Evolutionary conservation across 768 basidiomycete genomes (phyloP).

Genomic region (Leccinum pellstonianum): DNA sequence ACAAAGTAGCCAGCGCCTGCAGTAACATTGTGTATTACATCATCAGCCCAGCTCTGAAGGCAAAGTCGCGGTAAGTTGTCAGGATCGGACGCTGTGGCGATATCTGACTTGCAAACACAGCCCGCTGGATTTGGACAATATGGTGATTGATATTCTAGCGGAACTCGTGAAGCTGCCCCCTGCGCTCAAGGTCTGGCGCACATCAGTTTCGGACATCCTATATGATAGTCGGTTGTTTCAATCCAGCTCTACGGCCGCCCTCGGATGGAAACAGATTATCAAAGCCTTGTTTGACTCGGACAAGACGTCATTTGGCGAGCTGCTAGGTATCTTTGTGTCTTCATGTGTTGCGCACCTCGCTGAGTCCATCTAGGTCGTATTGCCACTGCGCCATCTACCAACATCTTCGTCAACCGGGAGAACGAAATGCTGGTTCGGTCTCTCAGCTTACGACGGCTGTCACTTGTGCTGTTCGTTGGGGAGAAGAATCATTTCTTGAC

Average conservation of each 20-base stretch:
- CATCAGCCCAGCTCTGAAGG: constrained; percentile 76
- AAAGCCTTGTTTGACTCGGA: constrained; percentile 82
- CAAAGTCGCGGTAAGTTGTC: constrained; percentile 59
- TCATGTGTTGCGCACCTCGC: constrained; percentile 28
- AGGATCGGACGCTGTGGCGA: not conserved
- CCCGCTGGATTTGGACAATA: constrained; percentile 75
- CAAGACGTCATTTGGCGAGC: constrained; percentile 79
- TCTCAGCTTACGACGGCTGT: constrained; percentile 81
- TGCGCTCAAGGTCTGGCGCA: constrained; percentile 82
- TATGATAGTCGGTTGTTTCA: constrained; percentile 89
- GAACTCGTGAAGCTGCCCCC: constrained; percentile 80
- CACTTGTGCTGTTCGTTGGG: constrained; percentile 81
- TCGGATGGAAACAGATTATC: constrained; percentile 75
- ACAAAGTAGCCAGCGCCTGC: constrained; percentile 77
- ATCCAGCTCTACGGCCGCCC: constrained; percentile 52
- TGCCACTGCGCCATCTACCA: constrained; percentile 83
- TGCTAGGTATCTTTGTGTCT: constrained; percentile 58
- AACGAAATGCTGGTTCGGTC: constrained; percentile 89
- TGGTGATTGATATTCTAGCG: constrained; percentile 62
- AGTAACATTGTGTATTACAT: constrained; percentile 84
- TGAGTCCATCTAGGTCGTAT: constrained; percentile 56
- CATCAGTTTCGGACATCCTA: constrained; percentile 75
- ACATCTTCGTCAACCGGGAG: constrained; percentile 95
- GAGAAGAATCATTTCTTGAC: constrained; percentile 91
- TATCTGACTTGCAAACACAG: constrained; percentile 34